Percentiles rank a stretch among this genome's conserved stretches.
These are phyloP conservation scores for Linaria vulgaris DNA, from an alignment of 257 asterid genomes.

Conservation along the genomic window DNA sequence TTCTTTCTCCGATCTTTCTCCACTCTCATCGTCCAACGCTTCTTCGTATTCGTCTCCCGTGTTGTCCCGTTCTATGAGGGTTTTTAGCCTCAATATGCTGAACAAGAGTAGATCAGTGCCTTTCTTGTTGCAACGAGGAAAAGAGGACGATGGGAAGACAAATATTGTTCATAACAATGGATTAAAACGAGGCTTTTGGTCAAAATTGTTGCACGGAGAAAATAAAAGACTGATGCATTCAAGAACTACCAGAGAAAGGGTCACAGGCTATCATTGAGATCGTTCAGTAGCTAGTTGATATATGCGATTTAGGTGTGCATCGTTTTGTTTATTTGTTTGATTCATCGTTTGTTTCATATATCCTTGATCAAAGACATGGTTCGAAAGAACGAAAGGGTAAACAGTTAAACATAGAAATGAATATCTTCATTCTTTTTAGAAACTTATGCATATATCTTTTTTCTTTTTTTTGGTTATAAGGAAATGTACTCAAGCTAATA, in stretches of 20 bases:
- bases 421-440: too few relatives aligned
- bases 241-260: constrained; percentile 45
- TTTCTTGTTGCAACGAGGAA: constrained; percentile 33
- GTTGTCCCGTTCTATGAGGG: constrained; percentile 23
- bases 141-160: constrained; percentile 23
- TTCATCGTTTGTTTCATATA: too few relatives aligned
- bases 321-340: too few relatives aligned
- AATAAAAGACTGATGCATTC: constrained; percentile 46
- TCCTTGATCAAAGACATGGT: too few relatives aligned
- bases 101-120: constrained; percentile 66
- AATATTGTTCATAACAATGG: constrained; percentile 7
- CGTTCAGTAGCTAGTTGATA: neutral
- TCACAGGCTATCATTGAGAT: neutral
- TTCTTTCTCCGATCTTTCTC: constrained; percentile 52
- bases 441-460: too few relatives aligned
- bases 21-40: constrained; percentile 47
- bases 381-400: too few relatives aligned
- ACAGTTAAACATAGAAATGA: too few relatives aligned
- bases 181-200: constrained; percentile 61
- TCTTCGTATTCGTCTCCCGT: constrained; percentile 61
- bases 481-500: too few relatives aligned
- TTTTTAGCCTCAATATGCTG: constrained; percentile 30
- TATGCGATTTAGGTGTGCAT: too few relatives aligned
- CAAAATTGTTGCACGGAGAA: constrained; percentile 42
- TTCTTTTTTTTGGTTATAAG: too few relatives aligned